Base-by-base conservation (phyloP, 2,329 filamentous ascomycete species). In the Ophiostoma sp. region DNA sequence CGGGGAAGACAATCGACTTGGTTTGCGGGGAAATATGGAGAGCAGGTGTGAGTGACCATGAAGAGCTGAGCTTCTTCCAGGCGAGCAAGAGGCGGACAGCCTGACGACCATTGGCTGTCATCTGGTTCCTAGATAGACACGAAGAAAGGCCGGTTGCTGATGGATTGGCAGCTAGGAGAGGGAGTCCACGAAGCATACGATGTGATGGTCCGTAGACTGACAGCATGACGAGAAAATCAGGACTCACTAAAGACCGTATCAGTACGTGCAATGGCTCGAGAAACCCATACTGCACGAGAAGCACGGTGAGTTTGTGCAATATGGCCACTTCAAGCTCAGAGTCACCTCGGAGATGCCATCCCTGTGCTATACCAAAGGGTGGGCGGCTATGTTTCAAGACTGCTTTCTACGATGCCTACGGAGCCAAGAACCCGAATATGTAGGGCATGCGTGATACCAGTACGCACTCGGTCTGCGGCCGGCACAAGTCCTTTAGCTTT, bases 331-430 rank as follows among this genome's bases (percentile, higher is more conserved):
- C 64, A 76, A 76, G 42, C 69, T 78, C 27, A 76, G 74, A 68
- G 66, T 77, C 58, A 76, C 73, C 1, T 55, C 36, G 74, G 75
- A 65, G 73, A 74, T 41, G 74, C 75, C 2, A 73, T 77, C 36
- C 71, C 72, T 3, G 60, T 66, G 8, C 47, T 67, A 4, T 66
- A 60, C 45, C 74, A 77, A 55, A 75, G 73, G 47, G 72, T 72
- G 62, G 73, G 71, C 5, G 69, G 71, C 9, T 66, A 62, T 14
- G 75, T 77, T 73, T 75, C 3, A 78, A 78, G 70, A 76, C 74
- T 0, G 74, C 77, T 52, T 77, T 77, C 66, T 78, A 77, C 65
- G 75, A 78, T 72, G 76, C 74, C 2, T 78, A 73, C 65, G 74
- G 73, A 1, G 72, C 74, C 1, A 69, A 71, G 7, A 73, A 74